Evolutionary conservation across 2,329 filamentous ascomycete species (phyloP).

Genomic region (Clonostachys sp.): DNA sequence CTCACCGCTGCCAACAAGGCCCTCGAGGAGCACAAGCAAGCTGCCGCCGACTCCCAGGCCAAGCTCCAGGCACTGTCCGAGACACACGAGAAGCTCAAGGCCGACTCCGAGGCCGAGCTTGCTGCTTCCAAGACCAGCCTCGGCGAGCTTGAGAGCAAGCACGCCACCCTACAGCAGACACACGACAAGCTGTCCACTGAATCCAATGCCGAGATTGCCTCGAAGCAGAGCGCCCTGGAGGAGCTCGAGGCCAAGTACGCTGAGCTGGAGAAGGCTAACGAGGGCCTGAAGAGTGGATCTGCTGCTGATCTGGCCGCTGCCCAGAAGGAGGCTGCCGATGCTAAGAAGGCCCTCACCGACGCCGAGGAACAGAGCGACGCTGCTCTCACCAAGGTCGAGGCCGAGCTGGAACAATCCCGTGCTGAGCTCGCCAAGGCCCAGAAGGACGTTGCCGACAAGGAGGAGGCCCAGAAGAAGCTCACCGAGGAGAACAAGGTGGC

Average conservation of each 20-base stretch:
- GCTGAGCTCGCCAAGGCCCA: no score
- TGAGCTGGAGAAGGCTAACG: constrained; percentile 11
- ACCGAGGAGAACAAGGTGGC: constrained; percentile 8
- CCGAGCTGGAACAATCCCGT: no score
- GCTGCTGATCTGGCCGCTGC: constrained; percentile 16
- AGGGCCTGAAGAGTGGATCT: constrained; percentile 20
- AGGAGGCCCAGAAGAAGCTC: constrained; percentile 13
- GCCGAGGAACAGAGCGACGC: constrained; percentile 18
- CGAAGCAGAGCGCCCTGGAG: constrained; percentile 21
- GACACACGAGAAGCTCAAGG: constrained; percentile 16
- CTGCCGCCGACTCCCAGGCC: constrained; percentile 16
- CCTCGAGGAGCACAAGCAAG: constrained; percentile 18
- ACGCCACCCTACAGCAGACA: constrained; percentile 8
- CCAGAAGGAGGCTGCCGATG: constrained; percentile 18
- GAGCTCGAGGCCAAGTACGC: constrained; percentile 22
- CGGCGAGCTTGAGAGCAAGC: constrained; percentile 7
- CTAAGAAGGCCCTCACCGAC: constrained; percentile 21
- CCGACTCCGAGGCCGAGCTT: constrained; percentile 15
- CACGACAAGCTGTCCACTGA: constrained; percentile 14
- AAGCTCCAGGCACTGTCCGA: constrained; percentile 16
- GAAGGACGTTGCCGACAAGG: no score
- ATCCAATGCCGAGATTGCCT: constrained; percentile 18
- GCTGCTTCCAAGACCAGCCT: constrained; percentile 8
- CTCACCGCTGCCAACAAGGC: constrained; percentile 17
- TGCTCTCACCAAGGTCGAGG: constrained; percentile 4